Conservation (phyloP, 768 basidiomycete genomes). For the Naganishia friedmannii region DNA sequence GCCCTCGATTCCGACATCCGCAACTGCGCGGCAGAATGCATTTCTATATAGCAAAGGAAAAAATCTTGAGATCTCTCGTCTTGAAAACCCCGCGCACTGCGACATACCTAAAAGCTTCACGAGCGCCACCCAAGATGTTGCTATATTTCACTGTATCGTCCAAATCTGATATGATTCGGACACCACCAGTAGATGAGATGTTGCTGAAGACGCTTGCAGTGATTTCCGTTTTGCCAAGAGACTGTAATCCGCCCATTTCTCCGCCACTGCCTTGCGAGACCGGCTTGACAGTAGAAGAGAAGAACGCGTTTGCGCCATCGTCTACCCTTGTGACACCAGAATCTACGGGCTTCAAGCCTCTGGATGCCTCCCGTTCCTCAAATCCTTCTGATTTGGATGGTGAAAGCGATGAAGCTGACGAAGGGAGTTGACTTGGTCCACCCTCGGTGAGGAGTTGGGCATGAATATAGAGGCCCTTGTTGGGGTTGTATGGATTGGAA, state of each 20-base stretch:
- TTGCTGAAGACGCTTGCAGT: conserved; percentile 28
- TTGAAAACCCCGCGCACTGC: no score
- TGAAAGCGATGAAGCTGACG: conserved; percentile 20
- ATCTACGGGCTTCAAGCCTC: conserved; percentile 28
- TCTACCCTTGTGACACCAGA: conserved; percentile 29
- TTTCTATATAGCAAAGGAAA: conserved; percentile 53
- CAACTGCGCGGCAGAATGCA: conserved; percentile 81
- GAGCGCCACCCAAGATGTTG: conserved; percentile 72
- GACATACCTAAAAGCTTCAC: conserved; percentile 66
- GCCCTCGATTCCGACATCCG: conserved; percentile 70
- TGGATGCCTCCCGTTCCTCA: background rate
- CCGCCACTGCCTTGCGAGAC: conserved; percentile 20
- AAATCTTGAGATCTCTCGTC: background rate
- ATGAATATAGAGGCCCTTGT: conserved; percentile 30
- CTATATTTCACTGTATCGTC: conserved; percentile 88
- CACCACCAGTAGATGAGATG: conserved; percentile 33
- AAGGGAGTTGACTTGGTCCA: conserved; percentile 24
- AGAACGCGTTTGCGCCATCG: conserved; percentile 29
- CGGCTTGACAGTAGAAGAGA: conserved; percentile 32
- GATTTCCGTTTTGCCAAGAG: conserved; percentile 27
- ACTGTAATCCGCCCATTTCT: conserved; percentile 24
- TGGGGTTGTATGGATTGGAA: conserved; percentile 7
- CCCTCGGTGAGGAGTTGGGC: conserved; percentile 27
- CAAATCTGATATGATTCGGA: conserved; percentile 86
- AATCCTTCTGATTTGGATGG: conserved; percentile 8